Evolutionary conservation across 2,329 filamentous ascomycete species (phyloP), one percentile per base, ranked within the genome.

Genomic region (Cladophialophora yegresii): DNA sequence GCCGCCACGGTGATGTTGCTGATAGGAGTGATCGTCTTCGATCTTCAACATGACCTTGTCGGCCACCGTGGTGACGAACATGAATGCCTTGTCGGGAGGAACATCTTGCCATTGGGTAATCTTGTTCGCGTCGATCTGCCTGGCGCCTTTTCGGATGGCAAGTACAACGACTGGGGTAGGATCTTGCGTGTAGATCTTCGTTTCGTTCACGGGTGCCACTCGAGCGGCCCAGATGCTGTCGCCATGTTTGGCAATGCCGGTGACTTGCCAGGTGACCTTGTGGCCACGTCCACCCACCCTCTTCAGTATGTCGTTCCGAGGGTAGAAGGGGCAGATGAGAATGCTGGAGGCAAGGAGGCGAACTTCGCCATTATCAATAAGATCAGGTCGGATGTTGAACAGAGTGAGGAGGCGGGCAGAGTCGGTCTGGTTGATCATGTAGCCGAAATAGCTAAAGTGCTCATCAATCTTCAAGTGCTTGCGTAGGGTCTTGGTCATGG

Each of bases 401-500:
- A 96, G 82, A 5, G 84, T 83, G 62, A 90, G 84, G 43, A 98
- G 81, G 61, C 85, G 86, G 72, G 90, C 85, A 1, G 88, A 89
- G 75, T 95, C 91, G 28, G 85, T 81, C 54, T 86, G 82, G 47
- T 83, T 83, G 69, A 99, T 88, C 77, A 96, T 86, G 77, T 99
- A 98, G 56, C 91, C 92, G 1, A 95, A 97, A 78, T 93, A 97
- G 77, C 92, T 92, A 56, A 96, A 89, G 1, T 87, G 91, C 74
- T 93, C 93, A 76, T 91, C 92, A 75, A 99, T 91, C 70, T 85
- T 83, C 65, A 95, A 82, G 53, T 78, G 77, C 36, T 80, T 77
- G 54, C 77, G 77, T 9, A 75, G 74, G 0, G 81, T 80, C 47
- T 79, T 81, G 9, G 75, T 74, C 22, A 70, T 68, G 58, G 76